Conservation (phyloP, 2,329 filamentous ascomycete genomes). For the Lecanicillium sp. region DNA sequence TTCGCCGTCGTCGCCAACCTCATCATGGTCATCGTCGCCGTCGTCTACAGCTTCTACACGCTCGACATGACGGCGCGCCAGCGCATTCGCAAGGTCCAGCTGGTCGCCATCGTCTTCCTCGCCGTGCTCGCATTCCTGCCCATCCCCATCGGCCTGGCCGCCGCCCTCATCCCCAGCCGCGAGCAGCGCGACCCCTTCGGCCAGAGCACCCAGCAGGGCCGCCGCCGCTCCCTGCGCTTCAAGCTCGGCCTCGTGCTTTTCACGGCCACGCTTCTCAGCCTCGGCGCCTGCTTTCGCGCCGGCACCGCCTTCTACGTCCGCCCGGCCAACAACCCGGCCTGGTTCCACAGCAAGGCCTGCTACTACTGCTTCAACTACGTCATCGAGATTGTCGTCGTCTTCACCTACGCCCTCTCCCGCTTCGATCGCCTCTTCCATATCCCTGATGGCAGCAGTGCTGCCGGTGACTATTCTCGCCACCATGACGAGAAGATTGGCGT, state of each 20-base stretch:
- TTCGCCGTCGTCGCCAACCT: constrained; percentile 53
- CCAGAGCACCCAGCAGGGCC: constrained; percentile 52
- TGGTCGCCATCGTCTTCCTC: constrained; percentile 60
- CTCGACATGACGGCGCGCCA: constrained; percentile 42
- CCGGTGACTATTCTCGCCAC: constrained; percentile 42
- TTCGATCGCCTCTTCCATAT: constrained; percentile 73
- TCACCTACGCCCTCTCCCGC: constrained; percentile 58
- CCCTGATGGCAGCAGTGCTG: constrained; percentile 59
- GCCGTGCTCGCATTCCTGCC: constrained; percentile 62
- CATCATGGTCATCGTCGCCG: constrained; percentile 58
- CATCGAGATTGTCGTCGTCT: constrained; percentile 66
- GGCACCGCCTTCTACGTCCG: constrained; percentile 50
- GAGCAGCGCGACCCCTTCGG: constrained; percentile 48
- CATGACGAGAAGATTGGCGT: constrained; percentile 16
- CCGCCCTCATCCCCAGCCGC: constrained; percentile 36
- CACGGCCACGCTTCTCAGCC: constrained; percentile 52
- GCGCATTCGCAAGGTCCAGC: constrained; percentile 58
- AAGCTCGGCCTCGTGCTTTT: constrained; percentile 62
- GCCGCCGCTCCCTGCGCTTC: constrained; percentile 53
- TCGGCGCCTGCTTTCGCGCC: constrained; percentile 65
- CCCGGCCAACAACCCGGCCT: constrained; percentile 50
- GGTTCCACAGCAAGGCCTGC: constrained; percentile 63
- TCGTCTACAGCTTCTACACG: constrained; percentile 63
- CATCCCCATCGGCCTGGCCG: constrained; percentile 39
- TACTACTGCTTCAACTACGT: constrained; percentile 79